Evolutionary conservation across 306 rosid genomes (phyloP), one percentile per base, ranked within the genome.

Genomic region (Prunus persica): DNA sequence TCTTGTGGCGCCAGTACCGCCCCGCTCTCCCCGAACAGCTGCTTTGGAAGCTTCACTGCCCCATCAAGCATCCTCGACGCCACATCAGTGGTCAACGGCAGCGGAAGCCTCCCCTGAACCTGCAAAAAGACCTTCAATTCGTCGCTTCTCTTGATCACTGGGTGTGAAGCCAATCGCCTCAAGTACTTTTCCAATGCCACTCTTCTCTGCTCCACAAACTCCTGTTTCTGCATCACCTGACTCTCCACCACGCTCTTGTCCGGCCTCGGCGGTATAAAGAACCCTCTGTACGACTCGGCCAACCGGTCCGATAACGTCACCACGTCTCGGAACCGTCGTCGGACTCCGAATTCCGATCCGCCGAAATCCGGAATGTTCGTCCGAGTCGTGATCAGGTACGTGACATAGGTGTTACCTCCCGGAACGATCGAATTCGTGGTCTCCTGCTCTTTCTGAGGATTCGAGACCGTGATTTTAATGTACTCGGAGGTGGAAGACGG

Each of bases 61-160:
- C 97, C 97, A 19, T 95, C 99, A 1, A 95, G 91, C 99, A 95
- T 91, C 80, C 97, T 82, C 3, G 99, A 95, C 1, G 93, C 93
- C 25, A 91, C 89, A 5, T 92, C 97, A 0, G 88, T 92, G 15
- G 84, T 85, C 38, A 69, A 78, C 2, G 80, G 72, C 84, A 92
- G 71, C 6, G 93, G 97, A 30, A 88, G 82, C 83, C 77, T 85
- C 87, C 98, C 96, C 60, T 87, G 81, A 18, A 83, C 97, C 83
- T 89, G 92, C 78, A 92, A 77, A 76, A 95, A 95, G 67, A 88
- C 67, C 84, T 80, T 90, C 78, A 95, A 70, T 78, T 90, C 99
- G 64, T 92, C 97, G 71, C 99, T 92, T 85, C 84, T 87, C 69
- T 82, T 82, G 64, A 95, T 92, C 88, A 89, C 89, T 0, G 97